These are phyloP conservation scores for Trichoderma brevicompactum DNA, from an alignment of 2,329 filamentous ascomycete species.

Conservation along the genomic window DNA sequence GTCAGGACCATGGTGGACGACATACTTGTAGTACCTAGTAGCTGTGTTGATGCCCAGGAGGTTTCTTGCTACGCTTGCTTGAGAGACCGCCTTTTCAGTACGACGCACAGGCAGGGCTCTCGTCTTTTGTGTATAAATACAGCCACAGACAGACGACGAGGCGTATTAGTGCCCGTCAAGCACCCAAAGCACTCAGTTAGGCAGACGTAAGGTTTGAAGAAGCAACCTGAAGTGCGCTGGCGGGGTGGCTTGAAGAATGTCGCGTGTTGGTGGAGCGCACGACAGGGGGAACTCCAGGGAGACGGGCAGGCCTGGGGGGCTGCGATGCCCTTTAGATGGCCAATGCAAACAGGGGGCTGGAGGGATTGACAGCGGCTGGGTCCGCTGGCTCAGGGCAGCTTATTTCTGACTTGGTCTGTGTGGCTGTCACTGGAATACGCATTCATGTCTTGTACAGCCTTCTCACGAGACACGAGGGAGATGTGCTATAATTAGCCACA, in stretches of 20 bases:
- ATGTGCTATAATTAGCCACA: constrained; percentile 13
- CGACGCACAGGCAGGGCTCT: not conserved
- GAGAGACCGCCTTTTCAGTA: no score
- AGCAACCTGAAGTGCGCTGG: not conserved
- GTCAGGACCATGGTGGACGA: constrained; percentile 41
- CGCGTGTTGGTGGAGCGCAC: constrained; percentile 23
- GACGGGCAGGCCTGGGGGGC: not conserved
- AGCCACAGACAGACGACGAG: not conserved
- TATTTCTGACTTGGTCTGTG: constrained; percentile 18
- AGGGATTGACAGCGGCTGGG: constrained; percentile 20
- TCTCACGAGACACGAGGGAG: not conserved
- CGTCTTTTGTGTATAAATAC: not conserved
- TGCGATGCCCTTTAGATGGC: constrained; percentile 2
- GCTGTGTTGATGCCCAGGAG: not conserved
- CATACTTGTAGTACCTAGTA: constrained; percentile 28
- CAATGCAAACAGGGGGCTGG: constrained; percentile 7
- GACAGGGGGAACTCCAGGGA: constrained; percentile 13
- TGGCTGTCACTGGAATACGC: not conserved
- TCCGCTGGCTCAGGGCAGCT: constrained; percentile 19
- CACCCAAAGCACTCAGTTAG: not conserved
- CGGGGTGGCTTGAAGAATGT: constrained; percentile 22
- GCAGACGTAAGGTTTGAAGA: constrained; percentile 4
- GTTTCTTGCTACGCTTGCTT: no score
- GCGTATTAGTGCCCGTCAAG: constrained; percentile 1
- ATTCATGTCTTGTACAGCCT: no score